These are phyloP conservation scores for Aspergillus chevalieri DNA, from an alignment of 2,329 filamentous ascomycete species.

Conservation along the genomic window DNA sequence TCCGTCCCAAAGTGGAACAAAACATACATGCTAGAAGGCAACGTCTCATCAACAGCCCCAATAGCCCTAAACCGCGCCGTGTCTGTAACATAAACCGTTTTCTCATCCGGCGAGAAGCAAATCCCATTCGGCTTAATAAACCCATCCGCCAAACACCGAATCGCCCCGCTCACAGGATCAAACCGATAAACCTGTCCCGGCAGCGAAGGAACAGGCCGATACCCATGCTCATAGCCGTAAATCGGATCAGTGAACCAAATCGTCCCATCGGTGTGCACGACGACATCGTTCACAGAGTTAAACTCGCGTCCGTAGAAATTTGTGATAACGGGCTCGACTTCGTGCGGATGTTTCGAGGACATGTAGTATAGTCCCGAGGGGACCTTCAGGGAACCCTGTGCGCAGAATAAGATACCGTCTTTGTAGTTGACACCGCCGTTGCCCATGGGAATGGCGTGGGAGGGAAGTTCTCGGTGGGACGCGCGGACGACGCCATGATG, in stretches of 20 bases:
- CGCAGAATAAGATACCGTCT: slow-evolving; percentile 37
- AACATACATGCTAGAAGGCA: slow-evolving; percentile 22
- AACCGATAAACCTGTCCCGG: slow-evolving; percentile 37
- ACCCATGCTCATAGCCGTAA: slow-evolving; percentile 32
- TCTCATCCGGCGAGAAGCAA: slow-evolving; percentile 36
- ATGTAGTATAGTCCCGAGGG: slow-evolving; percentile 13
- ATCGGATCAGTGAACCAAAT: slow-evolving; percentile 37
- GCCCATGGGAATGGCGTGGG: slow-evolving; percentile 35
- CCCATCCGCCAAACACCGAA: slow-evolving; percentile 34
- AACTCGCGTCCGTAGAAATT: slow-evolving; percentile 34
- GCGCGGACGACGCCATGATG: not conserved
- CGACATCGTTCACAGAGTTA: slow-evolving; percentile 35
- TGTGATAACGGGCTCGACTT: slow-evolving; percentile 19
- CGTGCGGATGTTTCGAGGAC: slow-evolving; percentile 12
- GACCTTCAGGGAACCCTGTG: slow-evolving; percentile 27
- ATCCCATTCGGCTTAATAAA: slow-evolving; percentile 40
- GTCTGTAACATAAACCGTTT: slow-evolving; percentile 37
- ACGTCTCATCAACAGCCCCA: slow-evolving; percentile 10
- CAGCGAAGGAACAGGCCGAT: slow-evolving; percentile 27
- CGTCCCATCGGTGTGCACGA: slow-evolving; percentile 27
- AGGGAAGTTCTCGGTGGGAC: slow-evolving; percentile 1
- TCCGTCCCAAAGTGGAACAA: not conserved
- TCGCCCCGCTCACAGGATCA: slow-evolving; percentile 26
- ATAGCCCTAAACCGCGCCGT: slow-evolving; percentile 26
- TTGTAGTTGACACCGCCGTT: slow-evolving; percentile 48